Conservation (phyloP, 768 basidiomycete genomes). For the Coprinopsis sp. region DNA sequence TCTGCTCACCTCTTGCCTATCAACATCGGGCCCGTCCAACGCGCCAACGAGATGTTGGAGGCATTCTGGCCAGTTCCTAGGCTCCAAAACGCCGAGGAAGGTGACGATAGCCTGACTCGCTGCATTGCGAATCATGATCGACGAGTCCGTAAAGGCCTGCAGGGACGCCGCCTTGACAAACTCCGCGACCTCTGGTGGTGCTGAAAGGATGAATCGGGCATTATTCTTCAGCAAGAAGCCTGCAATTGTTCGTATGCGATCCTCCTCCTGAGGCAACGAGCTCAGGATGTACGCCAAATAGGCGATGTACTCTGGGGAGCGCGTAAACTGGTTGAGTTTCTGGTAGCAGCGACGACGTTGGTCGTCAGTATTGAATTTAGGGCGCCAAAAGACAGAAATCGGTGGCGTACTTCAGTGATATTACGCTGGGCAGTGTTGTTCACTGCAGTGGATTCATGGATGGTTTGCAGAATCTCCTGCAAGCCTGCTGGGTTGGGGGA, state of each 20-base stretch:
- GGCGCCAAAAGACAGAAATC: conserved; percentile 11
- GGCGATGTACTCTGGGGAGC: conserved; percentile 89
- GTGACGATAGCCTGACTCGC: conserved; percentile 91
- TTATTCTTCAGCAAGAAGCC: conserved; percentile 98
- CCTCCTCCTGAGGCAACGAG: conserved; percentile 75
- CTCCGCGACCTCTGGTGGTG: conserved; percentile 58
- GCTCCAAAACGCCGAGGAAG: conserved; percentile 83
- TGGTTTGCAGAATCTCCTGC: conserved; percentile 87
- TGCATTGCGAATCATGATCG: conserved; percentile 88
- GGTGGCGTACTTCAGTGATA: conserved; percentile 69
- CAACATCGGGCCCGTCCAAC: conserved; percentile 69
- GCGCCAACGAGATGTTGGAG: conserved; percentile 78
- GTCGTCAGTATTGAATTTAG: conserved; percentile 15
- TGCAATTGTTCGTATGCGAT: conserved; percentile 91
- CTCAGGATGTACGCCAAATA: conserved; percentile 95
- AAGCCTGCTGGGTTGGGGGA: conserved; percentile 79
- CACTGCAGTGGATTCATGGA: conserved; percentile 84
- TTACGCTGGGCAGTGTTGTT: conserved; percentile 69
- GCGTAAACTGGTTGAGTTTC: conserved; percentile 87
- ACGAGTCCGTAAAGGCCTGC: conserved; percentile 74
- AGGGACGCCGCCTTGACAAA: conserved; percentile 77
- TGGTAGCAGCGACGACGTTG: conserved; percentile 24
- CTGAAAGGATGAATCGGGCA: conserved; percentile 68
- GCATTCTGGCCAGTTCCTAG: conserved; percentile 94
- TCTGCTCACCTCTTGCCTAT: conserved; percentile 88